Evolutionary conservation across 345 rosid genomes (phyloP).

Genomic region (Syzygium aromaticum): DNA sequence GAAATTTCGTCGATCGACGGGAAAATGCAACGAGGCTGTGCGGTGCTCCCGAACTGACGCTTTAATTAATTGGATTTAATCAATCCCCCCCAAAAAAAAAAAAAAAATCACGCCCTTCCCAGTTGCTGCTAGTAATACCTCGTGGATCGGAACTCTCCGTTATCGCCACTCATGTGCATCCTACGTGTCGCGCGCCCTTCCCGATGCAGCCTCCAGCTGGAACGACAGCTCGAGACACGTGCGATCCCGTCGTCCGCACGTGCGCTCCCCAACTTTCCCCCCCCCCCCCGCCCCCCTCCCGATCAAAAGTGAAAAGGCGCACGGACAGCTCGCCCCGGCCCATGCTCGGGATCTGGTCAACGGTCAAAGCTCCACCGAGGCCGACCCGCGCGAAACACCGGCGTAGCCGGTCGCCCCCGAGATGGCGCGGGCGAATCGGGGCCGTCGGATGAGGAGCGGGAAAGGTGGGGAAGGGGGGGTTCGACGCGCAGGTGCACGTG

Average conservation of each 20-base stretch:
- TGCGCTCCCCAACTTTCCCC: conserved; percentile 20
- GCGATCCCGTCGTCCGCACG: conserved; percentile 34
- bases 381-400: not conserved
- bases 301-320: not conserved
- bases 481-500: conserved; percentile 29
- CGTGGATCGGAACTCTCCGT: not conserved
- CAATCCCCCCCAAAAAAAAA: not conserved
- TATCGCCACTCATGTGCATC: conserved; percentile 35
- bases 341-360: conserved; percentile 19
- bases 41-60: not conserved
- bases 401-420: not conserved
- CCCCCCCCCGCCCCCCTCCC: not conserved
- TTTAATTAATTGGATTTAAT: not conserved
- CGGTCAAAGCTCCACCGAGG: conserved; percentile 8
- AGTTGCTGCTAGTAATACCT: not conserved
- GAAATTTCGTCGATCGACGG: not conserved
- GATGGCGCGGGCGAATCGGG: not conserved
- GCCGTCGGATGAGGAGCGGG: not conserved
- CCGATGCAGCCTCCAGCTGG: conserved; percentile 9
- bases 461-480: rapidly evolving
- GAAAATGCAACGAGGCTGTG: not conserved
- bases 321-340: not conserved
- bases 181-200: conserved; percentile 42
- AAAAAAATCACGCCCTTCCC: not conserved
- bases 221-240: conserved; percentile 55